Base-by-base conservation (phyloP, 2,329 filamentous ascomycete species). In the Penicillium sp. region DNA sequence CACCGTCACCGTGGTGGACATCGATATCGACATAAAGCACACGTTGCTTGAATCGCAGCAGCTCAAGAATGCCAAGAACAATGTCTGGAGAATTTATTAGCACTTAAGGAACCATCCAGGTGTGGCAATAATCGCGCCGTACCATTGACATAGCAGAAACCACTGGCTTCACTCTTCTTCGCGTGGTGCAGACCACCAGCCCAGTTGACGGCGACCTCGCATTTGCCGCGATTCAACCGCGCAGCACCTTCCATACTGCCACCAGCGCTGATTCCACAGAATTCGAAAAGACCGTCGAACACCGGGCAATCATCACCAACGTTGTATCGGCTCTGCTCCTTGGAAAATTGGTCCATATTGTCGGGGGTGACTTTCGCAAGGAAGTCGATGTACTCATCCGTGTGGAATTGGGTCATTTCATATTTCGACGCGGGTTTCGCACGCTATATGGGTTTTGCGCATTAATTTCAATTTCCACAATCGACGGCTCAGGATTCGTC, bases 141-240 rank as follows among this genome's bases (percentile, higher is more conserved):
- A 77, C 75, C 93, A 75, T 99, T 99, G 78, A 98, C 93, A 76
- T 99, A 99, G 78, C 95, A 99, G 75, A 99, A 99, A 0, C 95
- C 95, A 47, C 91, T 95, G 0, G 95, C 93, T 77, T 96, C 92
- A 56, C 90, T 89, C 74, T 93, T 95, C 76, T 98, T 97, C 39
- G 95, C 95, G 71, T 99, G 95, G 75, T 99, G 95, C 42, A 99
- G 85, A 44, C 95, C 95, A 55, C 95, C 95, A 26, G 93, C 93
- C 95, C 95, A 99, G 67, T 96, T 96, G 55, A 80, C 72, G 11
- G 86, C 85, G 58, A 89, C 83, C 65, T 89, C 87, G 69, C 86
- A 89, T 69, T 89, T 89, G 48, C 84, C 84, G 55, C 86, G 77
- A 66, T 88, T 89, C 64, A 89, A 73, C 52, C 86, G 80, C n/a